Evolutionary conservation across 2,329 filamentous ascomycete genomes (phyloP), one percentile per base, ranked within the genome.

Genomic region (Beauveria sp.): DNA sequence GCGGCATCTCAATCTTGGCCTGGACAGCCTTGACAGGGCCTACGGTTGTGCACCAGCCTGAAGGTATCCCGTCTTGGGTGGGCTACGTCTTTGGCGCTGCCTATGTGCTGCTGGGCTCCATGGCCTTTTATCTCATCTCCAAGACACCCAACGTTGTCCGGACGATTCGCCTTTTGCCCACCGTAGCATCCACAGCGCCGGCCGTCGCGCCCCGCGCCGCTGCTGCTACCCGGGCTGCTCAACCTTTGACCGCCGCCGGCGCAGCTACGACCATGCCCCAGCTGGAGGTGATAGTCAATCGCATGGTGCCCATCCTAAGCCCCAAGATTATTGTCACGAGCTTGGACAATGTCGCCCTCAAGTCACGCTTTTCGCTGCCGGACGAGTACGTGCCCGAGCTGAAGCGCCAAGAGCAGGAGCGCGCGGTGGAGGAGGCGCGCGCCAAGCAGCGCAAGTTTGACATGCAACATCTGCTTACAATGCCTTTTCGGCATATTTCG

Each of bases 91-190:
- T 85, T 67, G 80, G 78, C 46, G 77, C 79, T 48, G 78, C 87
- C 50, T 86, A 84, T 70, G 68, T 87, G 52, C 70, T 83, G 61
- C 85, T 89, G 76, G 82, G 78, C 59, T 76, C 75, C 45, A 79
- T 88, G 71, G 88, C 86, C 63, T 80, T 80, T 51, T 82, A 82
- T 64, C 83, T 89, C 66, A 70, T 88, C 49, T 69, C 82, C 61
- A 81, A 84, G 68, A 83, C 86, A 7, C 72, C 77, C 28, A 79
- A 80, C 58, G 77, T 90, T 54, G 79, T 91, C 66, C 79, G 78
- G 59, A 74, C 73, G 46, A 84, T 89, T 69, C 81, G 80, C 34
- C 78, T 86, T 16, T 72, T 88, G 18, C 82, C 81, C 2, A 66
- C 72, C 18, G 62, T 67, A 22, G 60, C 64, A 18, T 51, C 61